Conservation (phyloP, 345 rosid genomes). For the Moringa oleifera region DNA sequence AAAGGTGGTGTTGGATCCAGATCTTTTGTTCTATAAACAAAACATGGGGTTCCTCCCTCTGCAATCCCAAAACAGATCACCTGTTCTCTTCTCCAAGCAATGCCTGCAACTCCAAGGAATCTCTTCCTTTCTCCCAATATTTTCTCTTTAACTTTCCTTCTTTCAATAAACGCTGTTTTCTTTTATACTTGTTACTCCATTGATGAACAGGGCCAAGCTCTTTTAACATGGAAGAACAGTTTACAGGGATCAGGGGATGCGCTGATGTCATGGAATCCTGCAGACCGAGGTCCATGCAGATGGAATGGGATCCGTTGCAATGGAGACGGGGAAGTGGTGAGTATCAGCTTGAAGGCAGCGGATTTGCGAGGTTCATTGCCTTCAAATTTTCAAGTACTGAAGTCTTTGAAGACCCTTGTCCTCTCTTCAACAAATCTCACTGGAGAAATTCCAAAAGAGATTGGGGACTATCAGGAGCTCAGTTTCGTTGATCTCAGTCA, state of each 20-base stretch:
- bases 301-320: constrained; percentile 83
- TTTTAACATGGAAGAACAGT: constrained; percentile 70
- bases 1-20: constrained; percentile 57
- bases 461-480: constrained; percentile 57
- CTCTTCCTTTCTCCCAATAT: constrained; percentile 31
- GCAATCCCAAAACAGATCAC: constrained; percentile 57
- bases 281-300: constrained; percentile 51
- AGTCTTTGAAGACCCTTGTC: constrained; percentile 46
- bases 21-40: constrained; percentile 71
- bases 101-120: constrained; percentile 54
- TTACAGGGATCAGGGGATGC: constrained; percentile 46
- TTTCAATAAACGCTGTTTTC: constrained; percentile 34
- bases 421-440: constrained; percentile 74
- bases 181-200: constrained; percentile 48
- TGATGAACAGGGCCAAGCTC: constrained; percentile 66
- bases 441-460: constrained; percentile 57
- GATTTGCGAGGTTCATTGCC: constrained; percentile 71
- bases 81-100: constrained; percentile 40
- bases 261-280: constrained; percentile 53
- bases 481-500: constrained; percentile 58
- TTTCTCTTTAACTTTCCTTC: constrained; percentile 39
- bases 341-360: constrained; percentile 45
- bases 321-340: constrained; percentile 45
- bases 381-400: constrained; percentile 48
- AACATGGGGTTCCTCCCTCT: constrained; percentile 79